Evolutionary conservation across 2,329 filamentous ascomycete species (phyloP).

Genomic region (Metarhizium brunneum): DNA sequence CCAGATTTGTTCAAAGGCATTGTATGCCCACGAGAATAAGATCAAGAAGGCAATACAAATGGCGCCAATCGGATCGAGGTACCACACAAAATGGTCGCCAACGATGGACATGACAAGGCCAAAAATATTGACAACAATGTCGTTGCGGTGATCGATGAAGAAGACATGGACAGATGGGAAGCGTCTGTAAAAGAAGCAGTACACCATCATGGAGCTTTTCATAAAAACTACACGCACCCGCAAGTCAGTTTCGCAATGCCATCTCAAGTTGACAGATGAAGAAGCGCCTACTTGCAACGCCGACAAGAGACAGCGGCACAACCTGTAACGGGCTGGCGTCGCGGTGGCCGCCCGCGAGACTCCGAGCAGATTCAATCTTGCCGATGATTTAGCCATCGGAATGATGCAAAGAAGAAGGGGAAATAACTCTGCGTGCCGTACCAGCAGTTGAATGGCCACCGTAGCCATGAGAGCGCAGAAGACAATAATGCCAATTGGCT

Average conservation of each 20-base stretch:
- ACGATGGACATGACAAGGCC: slow-evolving; percentile 47
- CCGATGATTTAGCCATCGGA: too few relatives aligned
- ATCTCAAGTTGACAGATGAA: background rate
- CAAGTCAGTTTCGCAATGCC: background rate
- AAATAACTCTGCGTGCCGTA: slow-evolving; percentile 12
- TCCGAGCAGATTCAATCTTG: slow-evolving; percentile 45
- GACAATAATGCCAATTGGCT: slow-evolving; percentile 56
- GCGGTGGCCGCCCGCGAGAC: slow-evolving; percentile 33
- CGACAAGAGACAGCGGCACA: slow-evolving; percentile 45
- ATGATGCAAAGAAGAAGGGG: too few relatives aligned
- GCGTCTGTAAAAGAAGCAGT: slow-evolving; percentile 41
- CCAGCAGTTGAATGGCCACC: slow-evolving; percentile 52
- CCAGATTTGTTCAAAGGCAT: slow-evolving; percentile 53
- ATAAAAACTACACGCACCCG: slow-evolving; percentile 14
- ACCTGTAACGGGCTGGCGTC: slow-evolving; percentile 37
- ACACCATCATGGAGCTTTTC: slow-evolving; percentile 43
- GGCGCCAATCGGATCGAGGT: slow-evolving; percentile 51
- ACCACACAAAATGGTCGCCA: slow-evolving; percentile 46
- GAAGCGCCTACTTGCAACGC: slow-evolving; percentile 36
- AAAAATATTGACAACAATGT: slow-evolving; percentile 45
- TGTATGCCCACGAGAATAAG: slow-evolving; percentile 50
- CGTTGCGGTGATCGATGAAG: slow-evolving; percentile 48
- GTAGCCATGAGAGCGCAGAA: slow-evolving; percentile 60
- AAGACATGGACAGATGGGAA: slow-evolving; percentile 48
- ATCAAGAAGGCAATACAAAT: slow-evolving; percentile 52